A percentile compares a stretch with the other conserved stretches of the same genome.
phyloP scores from a whole-genome alignment of 352 stramenopile genomes.

The Phytophthora syringae region DNA sequence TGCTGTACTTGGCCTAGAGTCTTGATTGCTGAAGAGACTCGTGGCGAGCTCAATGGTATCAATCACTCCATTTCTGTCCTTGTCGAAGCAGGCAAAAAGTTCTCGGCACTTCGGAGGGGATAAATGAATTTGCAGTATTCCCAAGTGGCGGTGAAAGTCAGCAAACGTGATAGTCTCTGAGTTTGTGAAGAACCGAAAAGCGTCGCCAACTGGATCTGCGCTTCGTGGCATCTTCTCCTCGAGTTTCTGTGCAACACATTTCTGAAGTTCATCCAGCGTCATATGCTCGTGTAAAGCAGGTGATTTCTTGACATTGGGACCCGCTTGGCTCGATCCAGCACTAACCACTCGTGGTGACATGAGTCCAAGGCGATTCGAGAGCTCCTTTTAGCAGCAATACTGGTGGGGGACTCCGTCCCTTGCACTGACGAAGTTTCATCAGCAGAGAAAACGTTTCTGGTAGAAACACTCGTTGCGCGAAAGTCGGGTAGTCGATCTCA shows the following conservation, averaged over 20 bases:
- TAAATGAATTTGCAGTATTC: constrained; percentile 66
- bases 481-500: constrained; percentile 70
- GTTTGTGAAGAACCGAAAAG: constrained; percentile 76
- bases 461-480: constrained; percentile 64
- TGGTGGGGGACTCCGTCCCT: background rate
- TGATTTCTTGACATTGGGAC: constrained; percentile 19
- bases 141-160: constrained; percentile 65
- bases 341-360: constrained; percentile 7
- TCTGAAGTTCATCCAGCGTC: constrained; percentile 57
- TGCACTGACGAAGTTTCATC: constrained; percentile 8
- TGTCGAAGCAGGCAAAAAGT: constrained; percentile 73
- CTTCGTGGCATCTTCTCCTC: constrained; percentile 57
- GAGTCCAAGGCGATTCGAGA: background rate
- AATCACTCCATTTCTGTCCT: constrained; percentile 63
- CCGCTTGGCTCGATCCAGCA: constrained; percentile 3
- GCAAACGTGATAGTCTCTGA: constrained; percentile 64
- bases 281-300: constrained; percentile 57
- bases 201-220: constrained; percentile 61
- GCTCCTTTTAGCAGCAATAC: constrained; percentile 1
- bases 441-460: constrained; percentile 41
- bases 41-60: constrained; percentile 73
- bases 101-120: constrained; percentile 57
- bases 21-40: constrained; percentile 57
- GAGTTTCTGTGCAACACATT: constrained; percentile 63
- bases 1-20: constrained; percentile 22